Base-by-base conservation (phyloP, 345 rosid genomes). In the Rhizophora apiculata region DNA sequence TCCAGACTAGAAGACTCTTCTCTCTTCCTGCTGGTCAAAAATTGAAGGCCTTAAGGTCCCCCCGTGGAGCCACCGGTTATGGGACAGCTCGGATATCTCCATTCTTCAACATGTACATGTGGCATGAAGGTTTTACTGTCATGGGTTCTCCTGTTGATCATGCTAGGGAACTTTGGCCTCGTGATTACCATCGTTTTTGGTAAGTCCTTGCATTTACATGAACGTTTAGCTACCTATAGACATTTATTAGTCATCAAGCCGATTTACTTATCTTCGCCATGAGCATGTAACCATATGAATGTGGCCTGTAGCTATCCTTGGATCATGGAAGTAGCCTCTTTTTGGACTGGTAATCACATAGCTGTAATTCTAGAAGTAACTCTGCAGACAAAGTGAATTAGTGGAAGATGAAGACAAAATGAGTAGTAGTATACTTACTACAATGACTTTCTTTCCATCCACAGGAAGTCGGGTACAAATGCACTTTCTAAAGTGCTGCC, bases 101-200 rank as follows among this genome's bases (percentile, higher is more conserved):
- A 11, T 88, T 90, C 75, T 93, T 93, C 68, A 49, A 67, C 4
- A 87, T 88, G 80, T 70, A 71, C 68, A 87, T 93, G 98, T 90
- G 98, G 98, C 90, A 92, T 52, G 98, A 93, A 84, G 98, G 98
- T 39, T 90, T 93, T 68, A 93, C 98, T 27, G 82, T 93, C 64
- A 73, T 81, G 39, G 94, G 90, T 32, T 87, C 96, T 0, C 86
- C 93, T 19, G 26, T 70, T 22, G 85, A 82, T 62, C 90, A 93
- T 60, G 96, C 89, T 49, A 84, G 76, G 62, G 60, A 73, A 69
- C 93, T 93, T 64, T 93, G 91, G 95, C 95, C 98, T 13, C 52
- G 64, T n/a, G 82, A 62, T 57, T 82, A 80, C 74, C 68, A 64
- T 31, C 71, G 68, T 27, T 90, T 88, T 80, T 88, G 98, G 98